These are phyloP conservation scores for Aegilops umbellulata DNA, from an alignment of 176 grass and related monocot genomes.

Conservation along the genomic window DNA sequence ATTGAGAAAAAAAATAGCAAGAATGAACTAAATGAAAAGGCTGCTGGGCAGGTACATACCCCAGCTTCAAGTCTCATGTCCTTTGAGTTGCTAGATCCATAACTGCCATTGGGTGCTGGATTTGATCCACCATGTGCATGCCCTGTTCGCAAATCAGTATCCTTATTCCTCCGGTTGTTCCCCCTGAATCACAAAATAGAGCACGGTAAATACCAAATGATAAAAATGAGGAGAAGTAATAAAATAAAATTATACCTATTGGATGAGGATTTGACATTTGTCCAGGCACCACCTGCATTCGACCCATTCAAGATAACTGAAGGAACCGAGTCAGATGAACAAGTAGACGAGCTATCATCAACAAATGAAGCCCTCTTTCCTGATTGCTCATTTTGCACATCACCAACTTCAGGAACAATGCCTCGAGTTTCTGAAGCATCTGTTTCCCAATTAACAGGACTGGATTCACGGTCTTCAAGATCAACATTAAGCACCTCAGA, in stretches of 20 bases:
- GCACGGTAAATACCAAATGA: slow-evolving; percentile 27
- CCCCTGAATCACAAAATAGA: slow-evolving; percentile 49
- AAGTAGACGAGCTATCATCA: slow-evolving; percentile 89
- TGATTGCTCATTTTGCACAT: slow-evolving; percentile 58
- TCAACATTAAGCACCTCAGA: slow-evolving; percentile 67
- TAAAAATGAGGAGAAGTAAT: background rate
- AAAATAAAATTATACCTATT: slow-evolving; percentile 56
- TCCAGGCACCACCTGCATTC: slow-evolving; percentile 43
- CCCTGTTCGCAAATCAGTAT: slow-evolving; percentile 35
- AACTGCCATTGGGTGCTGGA: slow-evolving; percentile 39
- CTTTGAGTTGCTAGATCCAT: slow-evolving; percentile 41
- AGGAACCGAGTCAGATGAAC: slow-evolving; percentile 79
- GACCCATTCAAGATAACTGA: slow-evolving; percentile 57
- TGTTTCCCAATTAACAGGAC: slow-evolving; percentile 80
- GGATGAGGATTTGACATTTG: slow-evolving; percentile 63
- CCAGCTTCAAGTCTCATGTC: slow-evolving; percentile 41
- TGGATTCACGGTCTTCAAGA: slow-evolving; percentile 60
- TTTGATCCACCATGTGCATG: slow-evolving; percentile 32
- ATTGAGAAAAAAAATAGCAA: background rate
- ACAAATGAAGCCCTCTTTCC: slow-evolving; percentile 59
- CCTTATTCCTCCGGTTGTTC: slow-evolving; percentile 59
- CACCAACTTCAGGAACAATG: slow-evolving; percentile 39
- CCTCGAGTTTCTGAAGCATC: slow-evolving; percentile 74
- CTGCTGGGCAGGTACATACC: slow-evolving; percentile 15
- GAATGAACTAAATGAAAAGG: slow-evolving; percentile 18